phyloP scores from a whole-genome alignment of 495 filamentous ascomycete species.

The Talaromyces proteolyticus region DNA sequence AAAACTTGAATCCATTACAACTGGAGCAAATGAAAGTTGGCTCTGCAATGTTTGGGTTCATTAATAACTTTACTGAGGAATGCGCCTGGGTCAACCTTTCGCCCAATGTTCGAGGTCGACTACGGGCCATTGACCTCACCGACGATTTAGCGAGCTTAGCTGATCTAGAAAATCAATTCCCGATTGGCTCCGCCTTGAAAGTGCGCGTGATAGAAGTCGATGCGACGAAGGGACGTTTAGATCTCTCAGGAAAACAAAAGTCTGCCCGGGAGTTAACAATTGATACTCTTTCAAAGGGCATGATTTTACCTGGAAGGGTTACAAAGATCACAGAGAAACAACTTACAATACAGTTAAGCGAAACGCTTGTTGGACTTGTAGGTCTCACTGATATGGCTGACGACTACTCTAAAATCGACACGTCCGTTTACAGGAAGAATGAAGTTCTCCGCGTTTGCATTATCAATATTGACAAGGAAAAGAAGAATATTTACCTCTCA shows the following conservation, averaged over 20 bases:
- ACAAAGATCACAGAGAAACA: conserved; percentile 81
- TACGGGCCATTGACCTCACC: conserved; percentile 74
- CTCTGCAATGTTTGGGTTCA: conserved; percentile 67
- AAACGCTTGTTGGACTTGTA: conserved; percentile 65
- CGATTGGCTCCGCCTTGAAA: conserved; percentile 76
- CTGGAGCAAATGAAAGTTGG: conserved; percentile 70
- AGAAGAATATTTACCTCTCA: conserved; percentile 78
- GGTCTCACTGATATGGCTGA: conserved; percentile 75
- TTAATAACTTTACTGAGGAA: conserved; percentile 78
- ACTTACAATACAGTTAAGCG: conserved; percentile 78
- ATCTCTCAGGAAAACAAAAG: conserved; percentile 67
- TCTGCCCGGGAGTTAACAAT: conserved; percentile 21
- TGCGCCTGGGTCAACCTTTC: conserved; percentile 86
- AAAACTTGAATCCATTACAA: conserved; percentile 53
- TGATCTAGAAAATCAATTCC: conserved; percentile 76
- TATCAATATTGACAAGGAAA: conserved; percentile 68
- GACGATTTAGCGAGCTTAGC: conserved; percentile 74
- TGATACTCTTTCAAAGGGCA: conserved; percentile 57
- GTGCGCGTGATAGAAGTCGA: conserved; percentile 75
- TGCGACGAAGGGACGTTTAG: conserved; percentile 63
- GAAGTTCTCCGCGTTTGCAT: conserved; percentile 82
- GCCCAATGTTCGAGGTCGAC: conserved; percentile 81
- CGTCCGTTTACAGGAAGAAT: conserved; percentile 66
- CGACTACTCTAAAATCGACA: conserved; percentile 71
- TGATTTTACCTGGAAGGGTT: conserved; percentile 75